Evolutionary conservation across 2,329 filamentous ascomycete genomes (phyloP), one percentile per base, ranked within the genome.

Genomic region (Epichloe hybrida): DNA sequence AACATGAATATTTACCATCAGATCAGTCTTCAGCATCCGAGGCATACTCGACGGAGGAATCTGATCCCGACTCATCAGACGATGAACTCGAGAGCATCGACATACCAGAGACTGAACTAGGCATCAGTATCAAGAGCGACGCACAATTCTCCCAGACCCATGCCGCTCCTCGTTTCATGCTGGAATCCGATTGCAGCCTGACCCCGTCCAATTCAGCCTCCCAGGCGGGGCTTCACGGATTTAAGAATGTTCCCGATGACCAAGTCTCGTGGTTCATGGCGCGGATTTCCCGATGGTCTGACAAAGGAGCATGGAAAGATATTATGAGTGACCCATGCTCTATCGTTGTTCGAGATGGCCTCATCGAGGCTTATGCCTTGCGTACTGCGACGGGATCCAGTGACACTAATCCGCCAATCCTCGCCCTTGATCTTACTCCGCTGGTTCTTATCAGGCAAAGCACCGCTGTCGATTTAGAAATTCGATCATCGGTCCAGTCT

Each of bases 1-100:
- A 98, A 70, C 91, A 97, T 63, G 91, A 98, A 68, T 98, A 96
- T 60, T 84, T 90, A 55, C 91, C 91, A 13, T 97, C 93, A 1
- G 79, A 83, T 48, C 67, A 73, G 46, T 81, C 77, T 0, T 82
- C 79, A 0, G 70, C 80, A 41, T 80, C 80, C 6, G 80, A 61
- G 17, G 55, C 60, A 9, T 66, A 74, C 17, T 76, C 75, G 5
- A 69, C 72, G 45, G 77, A 80, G 46, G 69, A 72, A 41, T 77
- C 75, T 13, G 69, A 63, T 20, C 66, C 66, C 2, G 68, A 73
- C 35, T 74, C 68, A 8, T 75, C 72, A 2, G 70, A 73, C 40
- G 75, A 77, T 48, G 79, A 82, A 31, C 67, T 81, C 6, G 80
- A 84, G 52, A 79, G 76, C 34, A 70, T 77, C 20, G 77, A 80